Evolutionary conservation across 2,329 filamentous ascomycete genomes (phyloP), one percentile per base, ranked within the genome.

Genomic region (Aspergillus unguis): DNA sequence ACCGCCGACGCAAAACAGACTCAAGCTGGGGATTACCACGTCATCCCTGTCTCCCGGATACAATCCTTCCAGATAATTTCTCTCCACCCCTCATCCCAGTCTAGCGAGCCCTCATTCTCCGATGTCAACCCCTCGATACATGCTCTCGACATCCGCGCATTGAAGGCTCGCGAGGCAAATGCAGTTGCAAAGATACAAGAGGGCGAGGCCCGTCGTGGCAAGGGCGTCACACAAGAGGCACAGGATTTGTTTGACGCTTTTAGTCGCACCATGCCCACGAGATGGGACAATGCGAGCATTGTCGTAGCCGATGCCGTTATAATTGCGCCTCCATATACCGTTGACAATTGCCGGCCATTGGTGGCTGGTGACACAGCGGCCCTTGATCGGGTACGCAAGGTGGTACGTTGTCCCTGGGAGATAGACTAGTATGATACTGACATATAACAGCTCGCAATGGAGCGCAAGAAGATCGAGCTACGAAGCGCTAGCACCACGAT

Each of bases 191-290:
- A 81, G 58, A 70, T 82, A 59, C 80, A 84, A 63, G 79, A 83
- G 55, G 73, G 76, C 55, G 82, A 85, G 58, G 74, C 76, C n/a
- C 77, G 78, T 50, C 75, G 78, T 53, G 83, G 82, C 50, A 84
- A 82, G 67, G 82, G 82, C 7, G 83, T 85, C 6, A 81, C 75
- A 35, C 77, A 73, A 35, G 82, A 85, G 57, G 83, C 79, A 27
- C 84, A 86, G 68, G 82, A 84, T 49, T 72, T 86, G 11, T 86
- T 83, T 60, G 82, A 86, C 71, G 77, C 79, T 8, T 76, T 86
- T 49, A 78, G 77, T 55, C 77, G 81, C 60, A 82, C 81, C 67
- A 84, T 82, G 64, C 82, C 81, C 7, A 77, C 80, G 28, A 76
- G 80, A 54, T 86, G 83, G 83, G 76, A 82, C 58, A 79, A 78